Evolutionary conservation across 768 basidiomycete species (phyloP), one percentile per base, ranked within the genome.

Genomic region (Tylopilus subfusipes): DNA sequence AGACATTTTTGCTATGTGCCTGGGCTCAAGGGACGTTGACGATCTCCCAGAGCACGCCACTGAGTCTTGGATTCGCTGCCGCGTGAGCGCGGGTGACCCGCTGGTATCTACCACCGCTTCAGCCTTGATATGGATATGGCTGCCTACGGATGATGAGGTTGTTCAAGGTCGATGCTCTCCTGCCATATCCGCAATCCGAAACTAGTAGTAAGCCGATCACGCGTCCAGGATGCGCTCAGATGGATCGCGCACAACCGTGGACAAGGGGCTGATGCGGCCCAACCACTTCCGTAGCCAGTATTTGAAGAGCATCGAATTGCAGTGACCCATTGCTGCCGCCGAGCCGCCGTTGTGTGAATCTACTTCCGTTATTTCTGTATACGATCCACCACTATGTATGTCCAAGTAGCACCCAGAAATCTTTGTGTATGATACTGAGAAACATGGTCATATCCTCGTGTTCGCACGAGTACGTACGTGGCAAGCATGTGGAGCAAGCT

Each of bases 71-170:
- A 87, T 96, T 60, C 82, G 93, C 50, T 75, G 93, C 45, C 82
- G 82, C 14, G 78, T 93, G 22, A 73, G 74, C n/a, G 82, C 85
- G 2, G 90, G 92, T 3, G 93, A 98, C 93, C 93, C 3, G 82
- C 90, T 14, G 93, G 92, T 0, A 91, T 94, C 62, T 95, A 93
- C 68, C 93, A 97, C 72, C 86, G 93, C 40, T 96, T 96, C 74
- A 93, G 88, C 0, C 81, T 95, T n/a, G 92, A 94, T 65, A 77
- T 81, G 58, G 68, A 64, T 33, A 82, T n/a, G n/a, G 95, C 69
- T 76, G 75, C 22, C 83, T 92, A 70, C 82, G 83, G 62, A 86
- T 86, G 2, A 75, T 93, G 69, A 79, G 93, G 9, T 75, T 96
- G 47, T 96, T 95, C 83, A 84, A 92, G 81, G 90, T 88, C 40